Evolutionary conservation across 257 asterid species (phyloP).

Genomic region (Solanum boliviense): DNA sequence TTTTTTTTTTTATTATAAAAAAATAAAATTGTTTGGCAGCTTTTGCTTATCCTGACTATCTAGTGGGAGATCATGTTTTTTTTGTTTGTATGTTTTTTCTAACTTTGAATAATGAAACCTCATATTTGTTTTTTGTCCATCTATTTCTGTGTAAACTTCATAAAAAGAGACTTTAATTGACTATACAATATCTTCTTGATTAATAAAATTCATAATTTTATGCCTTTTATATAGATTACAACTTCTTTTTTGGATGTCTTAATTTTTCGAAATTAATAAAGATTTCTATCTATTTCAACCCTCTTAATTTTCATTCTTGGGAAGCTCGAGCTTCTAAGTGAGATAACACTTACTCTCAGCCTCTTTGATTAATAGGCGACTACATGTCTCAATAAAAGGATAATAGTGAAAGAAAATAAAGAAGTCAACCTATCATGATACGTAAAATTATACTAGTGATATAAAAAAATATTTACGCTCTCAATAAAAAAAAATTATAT

Average conservation of each 20-base stretch:
- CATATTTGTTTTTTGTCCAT: constrained; percentile 6
- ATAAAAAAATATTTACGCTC: not conserved
- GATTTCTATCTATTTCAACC: not conserved
- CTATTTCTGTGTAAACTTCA: not conserved
- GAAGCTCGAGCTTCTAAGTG: not conserved
- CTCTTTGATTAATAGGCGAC: not conserved
- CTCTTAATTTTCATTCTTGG: not conserved
- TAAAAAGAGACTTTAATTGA: not conserved
- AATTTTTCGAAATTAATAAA: not conserved
- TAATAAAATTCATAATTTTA: not conserved
- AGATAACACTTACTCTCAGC: not conserved
- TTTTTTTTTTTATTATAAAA: constrained; percentile 12
- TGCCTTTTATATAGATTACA: not conserved
- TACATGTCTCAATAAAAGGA: not conserved
- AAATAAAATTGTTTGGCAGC: constrained; percentile 21
- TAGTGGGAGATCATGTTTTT: constrained; percentile 22
- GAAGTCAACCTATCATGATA: not conserved
- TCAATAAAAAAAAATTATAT: no score
- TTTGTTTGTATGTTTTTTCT: constrained; percentile 23
- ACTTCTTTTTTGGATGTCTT: not conserved
- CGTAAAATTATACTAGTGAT: not conserved
- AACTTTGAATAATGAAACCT: constrained; percentile 32
- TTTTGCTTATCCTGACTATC: constrained; percentile 20
- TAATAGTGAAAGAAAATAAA: not conserved
- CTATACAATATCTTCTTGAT: not conserved